Evolutionary conservation across 2,329 filamentous ascomycete genomes (phyloP).

Genomic region (Claviceps sp.): DNA sequence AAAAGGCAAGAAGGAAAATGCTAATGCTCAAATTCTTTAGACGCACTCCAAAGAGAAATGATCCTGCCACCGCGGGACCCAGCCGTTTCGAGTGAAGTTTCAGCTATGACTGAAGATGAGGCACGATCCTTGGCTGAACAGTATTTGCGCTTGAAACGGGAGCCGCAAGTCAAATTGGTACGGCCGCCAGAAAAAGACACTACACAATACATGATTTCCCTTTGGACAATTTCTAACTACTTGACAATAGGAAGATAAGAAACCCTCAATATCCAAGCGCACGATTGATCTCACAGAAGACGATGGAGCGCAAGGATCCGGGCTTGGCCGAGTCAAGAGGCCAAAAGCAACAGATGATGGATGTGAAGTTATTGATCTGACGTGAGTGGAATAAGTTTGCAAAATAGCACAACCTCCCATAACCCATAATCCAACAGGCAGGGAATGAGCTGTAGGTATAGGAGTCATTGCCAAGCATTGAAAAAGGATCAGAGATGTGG

Average conservation of each 20-base stretch:
- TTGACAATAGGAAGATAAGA: not conserved
- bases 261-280: not conserved
- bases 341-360: not conserved
- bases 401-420: not conserved
- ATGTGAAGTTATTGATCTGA: conserved; percentile 1
- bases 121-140: conserved; percentile 11
- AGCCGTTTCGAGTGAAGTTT: conserved; percentile 1
- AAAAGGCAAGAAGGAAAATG: not conserved
- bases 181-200: not conserved
- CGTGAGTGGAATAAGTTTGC: not conserved
- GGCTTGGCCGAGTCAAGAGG: not conserved
- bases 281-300: conserved; percentile 7
- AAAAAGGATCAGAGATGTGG: not conserved
- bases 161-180: not conserved
- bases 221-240: not conserved
- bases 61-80: conserved; percentile 8
- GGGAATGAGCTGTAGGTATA: not conserved
- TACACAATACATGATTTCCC: not conserved
- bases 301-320: not conserved
- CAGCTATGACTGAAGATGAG: conserved; percentile 7
- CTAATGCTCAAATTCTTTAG: conserved; percentile 4
- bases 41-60: conserved; percentile 10
- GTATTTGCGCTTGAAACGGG: conserved; percentile 6
- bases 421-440: not conserved
- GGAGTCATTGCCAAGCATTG: not conserved